Evolutionary conservation across 2,329 filamentous ascomycete species (phyloP), one percentile per base, ranked within the genome.

Genomic region (Ophiostoma novo-ulmi): DNA sequence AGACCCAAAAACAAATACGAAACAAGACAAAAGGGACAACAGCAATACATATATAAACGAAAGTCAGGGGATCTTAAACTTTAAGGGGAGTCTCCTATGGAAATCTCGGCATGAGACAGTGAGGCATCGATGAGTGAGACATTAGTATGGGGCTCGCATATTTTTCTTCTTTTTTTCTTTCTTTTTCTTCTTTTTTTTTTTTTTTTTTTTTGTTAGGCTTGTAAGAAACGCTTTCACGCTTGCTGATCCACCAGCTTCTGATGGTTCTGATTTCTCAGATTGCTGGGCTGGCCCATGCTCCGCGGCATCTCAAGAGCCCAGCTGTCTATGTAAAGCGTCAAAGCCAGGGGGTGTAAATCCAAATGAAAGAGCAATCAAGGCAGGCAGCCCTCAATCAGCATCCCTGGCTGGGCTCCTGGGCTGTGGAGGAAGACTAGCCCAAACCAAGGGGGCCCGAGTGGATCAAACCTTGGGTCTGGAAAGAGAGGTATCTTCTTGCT

Each of bases 341-440:
- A 26, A 58, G 52, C 52, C 52, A 58, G 11, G 61, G 61, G 61
- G 26, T 63, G 61, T 14, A 64, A 64, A 64, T 64, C 61, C 31
- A 64, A 64, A 64, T 64, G 17, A 64, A 64, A 64, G 44, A 38
- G 61, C 13, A n/a, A 64, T 5, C 26, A 64, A n/a, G 61, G 26
- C 26, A 64, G 61, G 61, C 61, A 64, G 31, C 31, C 63, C 20
- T 38, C 63, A 65, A 17, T 65, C 17, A 38, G 20, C 63, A 65
- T 65, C 63, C 63, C 63, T 65, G 10, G 63, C 63, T 65, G 63
- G 63, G 63, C 35, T 38, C 41, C 41, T 36, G 26, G 61, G 35
- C 61, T 64, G 61, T 64, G 61, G 61, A 64, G 61, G 61, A 64
- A n/a, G 61, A 38, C 63, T 38, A 65, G 63, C 63, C 63, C 63